Base-by-base conservation (phyloP, 2,329 filamentous ascomycete species). In the Apiospora hydei region DNA sequence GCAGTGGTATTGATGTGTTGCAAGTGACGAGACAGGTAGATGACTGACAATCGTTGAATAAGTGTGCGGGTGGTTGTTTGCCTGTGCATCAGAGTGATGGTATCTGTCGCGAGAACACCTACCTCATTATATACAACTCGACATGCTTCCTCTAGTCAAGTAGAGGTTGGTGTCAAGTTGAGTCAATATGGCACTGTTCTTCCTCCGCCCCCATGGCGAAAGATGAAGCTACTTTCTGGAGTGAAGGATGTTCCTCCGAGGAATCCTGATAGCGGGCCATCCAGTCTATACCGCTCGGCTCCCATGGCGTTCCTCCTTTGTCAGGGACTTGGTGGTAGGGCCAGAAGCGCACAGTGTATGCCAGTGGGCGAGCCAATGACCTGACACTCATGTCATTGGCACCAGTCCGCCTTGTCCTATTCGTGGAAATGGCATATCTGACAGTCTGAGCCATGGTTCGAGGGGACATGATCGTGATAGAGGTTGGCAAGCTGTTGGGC, bases 191-290 rank as follows among this genome's bases (percentile, higher is more conserved):
- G 57, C 57, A 41, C 21, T 41, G 57, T 18, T 21, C 34, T 41
- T 64, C 57, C 57, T 64, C 57, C 21, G 57, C 57, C 57, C 57
- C 57, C 34, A 18, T 64, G 11, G n/a, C 8, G 57, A 64, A 64
- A 64, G 57, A 64, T 41, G 57, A 64, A 64, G 57, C 57, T 41
- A 18, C 21, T 41, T 64, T 41, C 57, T 64, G 18, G 4, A 10
- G 34, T 41, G 57, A 38, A 18, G 57, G 18, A 14, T 64, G 57
- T 64, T 64, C 57, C 57, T 41, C 57, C 57, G 57, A 64, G 57
- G 11, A 41, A 41, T 64, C 57, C 18, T 64, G 34, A 64, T n/a
- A 41, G 34, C 34, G 57, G 34, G 30, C 34, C 57, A 64, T 34
- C 5, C 57, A n/a, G 57, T 26, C 49, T 64, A 64, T 41, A 64